Percentiles rank a stretch among this genome's conserved stretches.
Conservation (phyloP, 176 grass and related monocot genomes). For the Lolium perenne region DNA sequence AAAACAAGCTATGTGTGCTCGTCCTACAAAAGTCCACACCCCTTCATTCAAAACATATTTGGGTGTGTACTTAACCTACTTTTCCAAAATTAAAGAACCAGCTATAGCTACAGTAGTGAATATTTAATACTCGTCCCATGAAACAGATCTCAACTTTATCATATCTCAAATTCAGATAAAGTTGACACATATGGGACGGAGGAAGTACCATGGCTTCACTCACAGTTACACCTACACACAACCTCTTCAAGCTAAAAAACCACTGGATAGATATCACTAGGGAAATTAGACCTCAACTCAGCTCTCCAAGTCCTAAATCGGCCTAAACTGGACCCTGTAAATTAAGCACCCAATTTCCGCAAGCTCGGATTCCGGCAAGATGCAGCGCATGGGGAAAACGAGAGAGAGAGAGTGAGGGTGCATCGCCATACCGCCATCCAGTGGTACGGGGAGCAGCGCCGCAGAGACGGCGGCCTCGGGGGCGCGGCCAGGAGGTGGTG, state of each 20-base stretch:
- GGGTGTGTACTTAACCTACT: not conserved
- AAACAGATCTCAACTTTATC: no score
- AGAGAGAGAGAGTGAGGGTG: not conserved
- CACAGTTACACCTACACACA: not conserved
- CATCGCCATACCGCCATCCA: conserved; percentile 51
- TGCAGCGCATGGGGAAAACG: not conserved
- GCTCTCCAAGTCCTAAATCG: not conserved
- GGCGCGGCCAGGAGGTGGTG: conserved; percentile 36
- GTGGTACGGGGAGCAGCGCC: conserved; percentile 48
- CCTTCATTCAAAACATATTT: not conserved
- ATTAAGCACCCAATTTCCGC: not conserved
- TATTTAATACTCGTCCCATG: not conserved
- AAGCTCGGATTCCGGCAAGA: not conserved
- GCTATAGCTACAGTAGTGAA: not conserved
- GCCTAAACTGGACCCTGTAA: not conserved
- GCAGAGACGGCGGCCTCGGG: not conserved
- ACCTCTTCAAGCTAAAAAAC: not conserved
- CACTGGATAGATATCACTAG: not conserved
- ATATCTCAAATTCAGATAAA: no score
- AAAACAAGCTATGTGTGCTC: no score
- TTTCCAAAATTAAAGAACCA: not conserved
- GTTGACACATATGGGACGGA: no score
- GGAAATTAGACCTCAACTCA: not conserved
- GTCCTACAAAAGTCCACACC: no score
- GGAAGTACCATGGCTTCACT: not conserved